Evolutionary conservation across 106 monocot genomes (phyloP).

Genomic region (Chionographis japonica): DNA sequence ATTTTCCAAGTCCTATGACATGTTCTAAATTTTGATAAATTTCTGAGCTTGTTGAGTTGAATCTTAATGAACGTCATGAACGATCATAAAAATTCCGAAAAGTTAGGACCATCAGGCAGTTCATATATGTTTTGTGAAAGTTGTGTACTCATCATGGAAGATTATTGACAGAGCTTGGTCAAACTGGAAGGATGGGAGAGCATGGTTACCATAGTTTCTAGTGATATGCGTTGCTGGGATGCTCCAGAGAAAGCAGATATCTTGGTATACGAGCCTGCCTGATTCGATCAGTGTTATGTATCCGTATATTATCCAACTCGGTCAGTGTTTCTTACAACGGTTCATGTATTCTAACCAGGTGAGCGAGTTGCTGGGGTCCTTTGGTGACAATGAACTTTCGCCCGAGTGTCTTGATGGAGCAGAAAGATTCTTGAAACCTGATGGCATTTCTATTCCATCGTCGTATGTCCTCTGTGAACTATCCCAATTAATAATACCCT

Average conservation of each 20-base stretch:
- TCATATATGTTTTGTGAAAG: too few species aligned
- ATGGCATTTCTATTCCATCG: constrained; percentile 97
- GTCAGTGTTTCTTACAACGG: background rate
- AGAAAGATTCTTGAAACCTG: constrained; percentile 81
- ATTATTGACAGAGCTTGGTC: constrained; percentile 58
- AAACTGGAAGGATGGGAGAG: constrained; percentile 90
- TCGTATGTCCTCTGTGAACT: constrained; percentile 38
- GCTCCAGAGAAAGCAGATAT: constrained; percentile 99
- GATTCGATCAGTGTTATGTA: background rate
- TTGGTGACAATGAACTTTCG: constrained; percentile 95
- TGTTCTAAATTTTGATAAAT: too few species aligned
- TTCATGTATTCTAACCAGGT: constrained; percentile 37
- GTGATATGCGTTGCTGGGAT: constrained; percentile 95
- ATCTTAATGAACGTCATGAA: too few species aligned
- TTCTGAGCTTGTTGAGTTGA: too few species aligned
- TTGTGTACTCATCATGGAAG: too few species aligned
- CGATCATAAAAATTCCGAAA: too few species aligned
- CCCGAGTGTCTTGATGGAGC: constrained; percentile 98
- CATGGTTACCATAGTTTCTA: constrained; percentile 69
- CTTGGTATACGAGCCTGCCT: constrained; percentile 45
- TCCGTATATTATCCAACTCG: background rate
- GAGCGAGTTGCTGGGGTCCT: constrained; percentile 90
- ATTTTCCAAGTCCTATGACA: too few species aligned
- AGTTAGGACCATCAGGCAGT: too few species aligned
- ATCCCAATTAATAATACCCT: background rate